These are phyloP conservation scores for Phytopythium montanum DNA, from an alignment of 352 stramenopile species.

Conservation along the genomic window DNA sequence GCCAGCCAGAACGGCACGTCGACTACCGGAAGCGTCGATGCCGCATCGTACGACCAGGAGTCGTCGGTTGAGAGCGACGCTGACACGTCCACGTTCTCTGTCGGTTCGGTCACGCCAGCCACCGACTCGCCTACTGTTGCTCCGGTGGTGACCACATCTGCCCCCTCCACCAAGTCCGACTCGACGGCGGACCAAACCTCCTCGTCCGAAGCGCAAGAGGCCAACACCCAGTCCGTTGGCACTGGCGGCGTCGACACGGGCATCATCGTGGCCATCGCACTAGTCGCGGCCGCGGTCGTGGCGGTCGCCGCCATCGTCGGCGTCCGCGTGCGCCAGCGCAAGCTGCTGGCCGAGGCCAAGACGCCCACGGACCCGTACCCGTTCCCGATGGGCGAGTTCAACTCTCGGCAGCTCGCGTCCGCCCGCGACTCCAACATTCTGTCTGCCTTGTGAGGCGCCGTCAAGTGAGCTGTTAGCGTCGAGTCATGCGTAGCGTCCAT, in stretches of 20 bases:
- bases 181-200: slow-evolving; percentile 16
- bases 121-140: slow-evolving; percentile 7
- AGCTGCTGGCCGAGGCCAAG: slow-evolving; percentile 38
- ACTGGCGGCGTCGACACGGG: slow-evolving; percentile 16
- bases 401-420: slow-evolving; percentile 10
- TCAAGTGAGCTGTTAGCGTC: background rate
- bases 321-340: slow-evolving; percentile 38
- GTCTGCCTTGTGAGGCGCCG: slow-evolving; percentile 4
- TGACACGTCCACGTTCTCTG: background rate
- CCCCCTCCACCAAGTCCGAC: slow-evolving; percentile 1
- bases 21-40: slow-evolving; percentile 6
- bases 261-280: slow-evolving; percentile 32
- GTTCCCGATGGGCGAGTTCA: slow-evolving; percentile 23
- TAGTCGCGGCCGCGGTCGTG: slow-evolving; percentile 38
- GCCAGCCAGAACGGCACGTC: slow-evolving; percentile 12
- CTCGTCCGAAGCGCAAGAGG: slow-evolving; percentile 11
- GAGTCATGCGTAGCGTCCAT: background rate
- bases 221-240: slow-evolving; percentile 24
- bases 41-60: background rate
- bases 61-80: slow-evolving; percentile 5
- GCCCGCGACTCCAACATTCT: slow-evolving; percentile 23
- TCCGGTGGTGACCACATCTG: slow-evolving; percentile 10
- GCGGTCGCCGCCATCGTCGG: slow-evolving; percentile 34
- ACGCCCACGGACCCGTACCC: slow-evolving; percentile 32
- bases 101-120: background rate